phyloP scores from a whole-genome alignment of 306 rosid genomes.

The Ochetophila trinervis region DNA sequence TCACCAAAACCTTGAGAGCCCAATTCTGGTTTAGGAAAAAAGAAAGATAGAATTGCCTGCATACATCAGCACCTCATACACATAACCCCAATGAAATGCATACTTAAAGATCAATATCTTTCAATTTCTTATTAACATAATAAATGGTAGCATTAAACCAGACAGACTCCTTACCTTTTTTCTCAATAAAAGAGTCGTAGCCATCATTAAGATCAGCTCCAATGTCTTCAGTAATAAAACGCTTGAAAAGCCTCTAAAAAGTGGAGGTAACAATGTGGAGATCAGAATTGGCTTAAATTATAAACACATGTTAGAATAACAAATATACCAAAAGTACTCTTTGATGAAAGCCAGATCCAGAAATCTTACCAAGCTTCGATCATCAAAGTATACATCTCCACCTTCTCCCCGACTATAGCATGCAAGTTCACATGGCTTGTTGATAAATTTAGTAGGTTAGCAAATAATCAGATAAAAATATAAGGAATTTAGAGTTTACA shows the following conservation, averaged over 20 bases:
- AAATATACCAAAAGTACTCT: not conserved
- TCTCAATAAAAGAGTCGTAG: slow-evolving; percentile 69
- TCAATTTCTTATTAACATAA: slow-evolving; percentile 2
- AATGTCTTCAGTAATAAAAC: slow-evolving; percentile 80
- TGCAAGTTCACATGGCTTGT: slow-evolving; percentile 81
- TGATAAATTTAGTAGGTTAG: slow-evolving; percentile 31
- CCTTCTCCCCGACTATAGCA: slow-evolving; percentile 92
- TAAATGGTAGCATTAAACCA: not conserved
- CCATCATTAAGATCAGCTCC: slow-evolving; percentile 88
- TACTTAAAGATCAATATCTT: slow-evolving; percentile 1
- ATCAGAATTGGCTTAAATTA: not conserved
- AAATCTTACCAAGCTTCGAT: slow-evolving; percentile 73
- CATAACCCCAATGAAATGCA: slow-evolving; percentile 17
- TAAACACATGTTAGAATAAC: not conserved
- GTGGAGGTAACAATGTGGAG: slow-evolving; percentile 13
- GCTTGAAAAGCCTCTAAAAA: slow-evolving; percentile 86
- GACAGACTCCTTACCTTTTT: slow-evolving; percentile 47
- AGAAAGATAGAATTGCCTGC: slow-evolving; percentile 11
- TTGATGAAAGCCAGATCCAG: slow-evolving; percentile 4
- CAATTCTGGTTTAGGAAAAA: slow-evolving; percentile 49
- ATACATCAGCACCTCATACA: slow-evolving; percentile 19
- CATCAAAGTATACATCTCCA: slow-evolving; percentile 81
- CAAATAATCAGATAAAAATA: not conserved
- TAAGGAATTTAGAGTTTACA: not conserved
- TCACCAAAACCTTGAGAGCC: slow-evolving; percentile 92